Evolutionary conservation across 75 land plant species (phyloP), one percentile per base, ranked within the genome.

Genomic region (Selaginella tamariscina): DNA sequence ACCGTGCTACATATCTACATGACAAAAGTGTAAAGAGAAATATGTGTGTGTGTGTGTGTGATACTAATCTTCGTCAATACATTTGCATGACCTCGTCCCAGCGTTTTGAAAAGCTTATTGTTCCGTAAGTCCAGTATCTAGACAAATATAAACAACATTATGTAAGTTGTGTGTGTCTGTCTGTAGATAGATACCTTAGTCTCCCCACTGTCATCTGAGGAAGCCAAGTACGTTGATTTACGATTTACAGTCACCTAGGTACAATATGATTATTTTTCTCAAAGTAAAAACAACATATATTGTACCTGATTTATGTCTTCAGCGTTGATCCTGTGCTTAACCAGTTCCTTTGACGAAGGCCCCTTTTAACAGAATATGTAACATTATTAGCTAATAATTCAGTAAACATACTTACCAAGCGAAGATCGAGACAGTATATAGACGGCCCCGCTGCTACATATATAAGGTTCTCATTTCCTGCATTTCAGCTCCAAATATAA

Each of bases 201-300:
- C 67, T 88, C 88, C 71, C 96, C 96, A 67, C 75, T 78, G 73
- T 90, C 96, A 83, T 90, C 92, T 68, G 88, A 84, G 57, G 88
- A 80, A 29, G 91, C 91, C 59, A 90, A 83, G 73, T 72, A 90
- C 54, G 83, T 76, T 33, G 85, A 76, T 67, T 76, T 85, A 1
- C 56, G 33, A 57, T 77, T 87, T 62, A 86, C 75, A 24, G 78
- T 71, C 59, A 90, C 73, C 96, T 90, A 79, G 32, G 60, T 15
- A 49, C 39, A 32, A 27, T 20, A 15, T 18, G 31, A 13, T 11
- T 22, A 39, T 5, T 5, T 15, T 39, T 39, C 11, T 5, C 1
- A 23, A 65, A 2, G 29, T 65, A 2, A 24, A 2, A 2, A 65
- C 29, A 65, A 20, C 33, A 26, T 67, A 1, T 27, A 1, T 0